Base-by-base conservation (phyloP, 2,329 filamentous ascomycete species). In the Neofusicoccum kwambonambiense region DNA sequence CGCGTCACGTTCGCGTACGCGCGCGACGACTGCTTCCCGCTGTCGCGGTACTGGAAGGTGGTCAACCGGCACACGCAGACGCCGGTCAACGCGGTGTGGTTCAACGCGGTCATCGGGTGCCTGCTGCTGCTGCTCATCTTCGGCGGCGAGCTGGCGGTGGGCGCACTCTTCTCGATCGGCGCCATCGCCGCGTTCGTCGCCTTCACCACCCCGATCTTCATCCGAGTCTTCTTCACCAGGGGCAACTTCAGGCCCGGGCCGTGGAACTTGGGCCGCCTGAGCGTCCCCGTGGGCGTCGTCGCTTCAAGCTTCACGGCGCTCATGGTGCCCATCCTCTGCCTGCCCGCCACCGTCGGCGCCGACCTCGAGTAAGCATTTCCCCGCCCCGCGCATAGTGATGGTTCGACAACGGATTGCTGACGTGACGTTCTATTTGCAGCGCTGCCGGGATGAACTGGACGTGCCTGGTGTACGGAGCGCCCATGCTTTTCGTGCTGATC, bases 1-100 rank as follows among this genome's bases (percentile, higher is more conserved):
- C 83, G 89, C 54, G 89, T 90, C 50, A 89, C 88, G 1, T 92
- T 89, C 70, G 89, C 89, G 15, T 91, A 91, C 75, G 88, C 89
- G 17, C 86, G 89, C 39, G 89, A 91, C 70, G 88, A 86, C 69
- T 89, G 87, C 72, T 89, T 91, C 71, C 89, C 89, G 0, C 71
- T 86, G 5, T 87, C 85, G 4, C 76, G 76, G 0, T 81, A 82
- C 70, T 88, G 87, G 80, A 86, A 85, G 70, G 72, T 77, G 27
- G 87, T 91, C 58, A 88, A 91, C 75, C 70, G 71, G 1, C 72
- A 76, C 69, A 91, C 89, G 2, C 76, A 82, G 60, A 91, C 89
- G 0, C 89, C 89, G 0, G 88, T 90, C 57, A 90, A 90, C 71
- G 88, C 89, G 0, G 89, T 90, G 11, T 87, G 89, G 83, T 82